Conservation (phyloP, 2,329 filamentous ascomycete genomes). For the Fusarium algeriense region DNA sequence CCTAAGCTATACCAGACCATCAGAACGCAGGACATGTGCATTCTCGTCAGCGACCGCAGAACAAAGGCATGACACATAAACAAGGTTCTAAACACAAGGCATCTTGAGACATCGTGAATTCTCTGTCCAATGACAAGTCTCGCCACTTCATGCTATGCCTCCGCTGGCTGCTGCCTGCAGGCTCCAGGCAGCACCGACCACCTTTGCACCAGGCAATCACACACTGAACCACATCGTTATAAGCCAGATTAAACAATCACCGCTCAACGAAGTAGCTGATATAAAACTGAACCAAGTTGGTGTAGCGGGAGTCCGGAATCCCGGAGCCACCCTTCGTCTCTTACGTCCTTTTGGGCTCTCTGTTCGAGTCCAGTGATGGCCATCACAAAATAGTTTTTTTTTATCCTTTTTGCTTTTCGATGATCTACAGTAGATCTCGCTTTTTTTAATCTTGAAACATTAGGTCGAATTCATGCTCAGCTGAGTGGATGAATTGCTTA, state of each 20-base stretch:
- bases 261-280: not conserved
- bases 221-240: rapidly evolving
- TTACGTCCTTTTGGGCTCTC: not conserved
- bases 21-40: rapidly evolving
- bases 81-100: rapidly evolving
- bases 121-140: not conserved
- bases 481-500: too few relatives aligned
- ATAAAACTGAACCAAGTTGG: not conserved
- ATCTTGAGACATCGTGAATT: not conserved
- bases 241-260: not conserved
- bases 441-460: too few relatives aligned
- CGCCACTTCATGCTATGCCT: not conserved
- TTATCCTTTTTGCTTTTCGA: not conserved
- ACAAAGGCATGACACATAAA: rapidly evolving
- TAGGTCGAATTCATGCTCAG: too few relatives aligned
- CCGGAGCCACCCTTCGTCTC: not conserved
- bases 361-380: not conserved
- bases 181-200: not conserved
- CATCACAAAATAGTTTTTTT: not conserved
- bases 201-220: not conserved
- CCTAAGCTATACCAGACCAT: rapidly evolving
- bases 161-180: not conserved
- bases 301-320: constrained; percentile 2
- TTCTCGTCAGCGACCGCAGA: rapidly evolving
- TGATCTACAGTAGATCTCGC: not conserved